Base-by-base conservation (phyloP, 441 rosid genomes). In the Aleurites moluccanus region DNA sequence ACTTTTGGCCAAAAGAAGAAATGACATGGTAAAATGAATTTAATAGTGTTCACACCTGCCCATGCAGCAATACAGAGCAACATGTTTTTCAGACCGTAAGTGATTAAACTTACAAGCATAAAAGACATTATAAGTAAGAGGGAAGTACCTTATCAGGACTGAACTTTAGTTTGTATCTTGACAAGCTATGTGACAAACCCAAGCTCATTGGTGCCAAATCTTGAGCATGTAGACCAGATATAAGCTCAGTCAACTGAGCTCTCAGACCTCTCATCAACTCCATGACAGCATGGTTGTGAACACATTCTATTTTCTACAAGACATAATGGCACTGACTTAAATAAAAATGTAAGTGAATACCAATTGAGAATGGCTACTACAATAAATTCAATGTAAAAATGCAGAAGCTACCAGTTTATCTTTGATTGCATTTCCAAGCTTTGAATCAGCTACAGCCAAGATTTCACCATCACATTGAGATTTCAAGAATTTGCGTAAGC, bases 191-290 rank as follows among this genome's bases (percentile, higher is more conserved):
- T 68, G 99, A 95, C 74, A 93, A 85, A 80, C 99, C 99, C 82
- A 95, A 85, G 64, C 97, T 91, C 99, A 95, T 93, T 60, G 98
- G 98, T 50, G 94, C 95, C 83, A 95, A 81, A 76, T 93, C 98
- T 78, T 91, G 93, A 62, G 80, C 85, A 67, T 85, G 93, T 67
- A 95, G 80, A 64, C 98, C 99, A 76, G 94, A 77, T 25, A 95
- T 89, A 64, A 95, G 97, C 57, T 95, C 99, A 8, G 93, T 86
- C 75, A 95, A 78, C 81, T 95, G 99, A 74, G 88, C 86, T 79
- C 97, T 88, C 63, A 93, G 86, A 57, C 98, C 99, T 47, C 99
- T 83, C 81, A 93, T 83, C 85, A 95, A 84, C 80, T 95, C 99
- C 98, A 93, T 93, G n/a, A 95, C 96, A 69, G 88, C 82, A 81